Evolutionary conservation across 495 filamentous ascomycete genomes (phyloP).

Genomic region (Thermothielavioides terrestris): DNA sequence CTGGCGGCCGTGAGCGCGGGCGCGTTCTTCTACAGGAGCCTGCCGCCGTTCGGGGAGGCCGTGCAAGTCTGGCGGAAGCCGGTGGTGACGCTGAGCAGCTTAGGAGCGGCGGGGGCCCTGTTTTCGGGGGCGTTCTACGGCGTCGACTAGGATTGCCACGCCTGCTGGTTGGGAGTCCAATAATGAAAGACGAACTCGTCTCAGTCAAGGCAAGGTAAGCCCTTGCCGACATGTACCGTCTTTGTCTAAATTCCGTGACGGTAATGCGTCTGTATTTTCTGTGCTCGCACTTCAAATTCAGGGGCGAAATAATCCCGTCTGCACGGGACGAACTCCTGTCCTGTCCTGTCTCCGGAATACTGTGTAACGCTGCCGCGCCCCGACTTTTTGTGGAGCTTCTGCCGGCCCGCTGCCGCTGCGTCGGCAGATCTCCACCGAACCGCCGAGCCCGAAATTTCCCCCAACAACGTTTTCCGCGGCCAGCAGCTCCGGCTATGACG

Average conservation of each 20-base stretch:
- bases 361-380: too few relatives aligned
- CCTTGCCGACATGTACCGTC: too few relatives aligned
- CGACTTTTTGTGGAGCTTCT: not conserved
- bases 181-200: too few relatives aligned
- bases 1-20: constrained; percentile 16
- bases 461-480: not conserved
- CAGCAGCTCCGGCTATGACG: constrained; percentile 10
- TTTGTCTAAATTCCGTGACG: too few relatives aligned
- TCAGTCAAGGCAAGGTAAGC: too few relatives aligned
- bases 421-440: not conserved
- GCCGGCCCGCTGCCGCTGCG: not conserved
- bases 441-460: constrained; percentile 5
- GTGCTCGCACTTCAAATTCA: too few relatives aligned
- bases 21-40: constrained; percentile 16
- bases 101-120: constrained; percentile 31
- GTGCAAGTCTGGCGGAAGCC: constrained; percentile 28
- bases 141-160: not conserved
- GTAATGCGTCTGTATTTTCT: too few relatives aligned
- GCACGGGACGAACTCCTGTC: too few relatives aligned
- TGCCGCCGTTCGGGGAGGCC: constrained; percentile 27
- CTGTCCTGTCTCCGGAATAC: too few relatives aligned
- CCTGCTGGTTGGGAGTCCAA: too few relatives aligned
- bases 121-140: constrained; percentile 14
- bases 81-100: constrained; percentile 17
- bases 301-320: too few relatives aligned